These are phyloP conservation scores for Saxispiralis lemnorum DNA, from an alignment of 495 filamentous ascomycete genomes.

Conservation along the genomic window DNA sequence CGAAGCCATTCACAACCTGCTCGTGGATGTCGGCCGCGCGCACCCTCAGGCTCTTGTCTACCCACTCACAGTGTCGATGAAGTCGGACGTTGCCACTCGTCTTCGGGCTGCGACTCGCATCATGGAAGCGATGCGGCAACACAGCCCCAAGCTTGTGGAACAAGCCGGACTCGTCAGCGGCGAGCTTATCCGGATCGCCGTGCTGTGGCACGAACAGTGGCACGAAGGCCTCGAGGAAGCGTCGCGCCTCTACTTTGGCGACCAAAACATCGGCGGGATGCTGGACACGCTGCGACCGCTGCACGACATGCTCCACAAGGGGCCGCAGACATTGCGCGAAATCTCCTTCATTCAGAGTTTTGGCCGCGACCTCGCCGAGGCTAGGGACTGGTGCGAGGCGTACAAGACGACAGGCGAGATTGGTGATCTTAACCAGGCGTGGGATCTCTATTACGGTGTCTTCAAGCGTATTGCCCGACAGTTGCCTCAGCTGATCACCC, in stretches of 20 bases:
- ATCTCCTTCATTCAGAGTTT: constrained; percentile 97
- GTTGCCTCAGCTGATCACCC: constrained; percentile 68
- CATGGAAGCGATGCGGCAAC: constrained; percentile 94
- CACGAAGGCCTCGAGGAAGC: constrained; percentile 98
- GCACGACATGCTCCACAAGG: constrained; percentile 77
- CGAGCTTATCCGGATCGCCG: constrained; percentile 88
- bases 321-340: constrained; percentile 81
- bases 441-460: constrained; percentile 95
- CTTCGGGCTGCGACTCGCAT: constrained; percentile 73
- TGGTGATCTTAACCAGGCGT: constrained; percentile 89
- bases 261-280: constrained; percentile 94
- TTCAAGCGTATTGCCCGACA: constrained; percentile 94
- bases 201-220: constrained; percentile 97
- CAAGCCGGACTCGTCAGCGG: constrained; percentile 88
- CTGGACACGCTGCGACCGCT: constrained; percentile 76
- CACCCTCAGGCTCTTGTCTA: constrained; percentile 99
- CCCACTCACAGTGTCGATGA: constrained; percentile 95
- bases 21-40: constrained; percentile 77
- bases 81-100: constrained; percentile 64
- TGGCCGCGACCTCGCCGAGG: constrained; percentile 82
- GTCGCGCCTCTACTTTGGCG: constrained; percentile 73
- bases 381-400: constrained; percentile 85
- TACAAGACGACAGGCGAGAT: constrained; percentile 73
- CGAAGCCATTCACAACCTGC: constrained; percentile 71
- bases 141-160: constrained; percentile 83